Evolutionary conservation across 164 flowering plant species (phyloP).

Genomic region (Litsea cubeba): DNA sequence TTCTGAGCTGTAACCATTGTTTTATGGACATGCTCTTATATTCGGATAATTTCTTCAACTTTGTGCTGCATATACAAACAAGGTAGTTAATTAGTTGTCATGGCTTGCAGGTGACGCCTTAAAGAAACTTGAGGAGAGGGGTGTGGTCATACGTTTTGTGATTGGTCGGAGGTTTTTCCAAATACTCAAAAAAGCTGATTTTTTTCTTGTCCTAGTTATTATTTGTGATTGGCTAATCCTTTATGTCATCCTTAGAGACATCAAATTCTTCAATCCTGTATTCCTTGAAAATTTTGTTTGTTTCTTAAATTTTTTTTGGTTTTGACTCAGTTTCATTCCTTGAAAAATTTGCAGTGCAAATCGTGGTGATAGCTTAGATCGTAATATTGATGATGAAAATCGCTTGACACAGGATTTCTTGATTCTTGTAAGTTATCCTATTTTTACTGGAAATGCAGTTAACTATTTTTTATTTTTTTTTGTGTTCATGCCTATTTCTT

Average conservation of each 20-base stretch:
- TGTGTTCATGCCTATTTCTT: background rate
- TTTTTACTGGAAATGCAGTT: background rate
- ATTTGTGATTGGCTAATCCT: constrained; percentile 4
- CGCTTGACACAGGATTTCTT: constrained; percentile 67
- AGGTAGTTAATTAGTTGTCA: background rate
- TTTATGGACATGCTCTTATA: no score
- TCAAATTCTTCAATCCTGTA: no score
- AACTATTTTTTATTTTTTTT: background rate
- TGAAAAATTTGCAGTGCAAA: constrained; percentile 62
- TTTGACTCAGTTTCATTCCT: constrained; percentile 1
- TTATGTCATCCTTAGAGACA: no score
- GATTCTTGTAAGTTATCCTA: constrained; percentile 69
- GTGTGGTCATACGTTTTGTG: constrained; percentile 89
- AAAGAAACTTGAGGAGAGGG: constrained; percentile 80
- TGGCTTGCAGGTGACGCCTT: constrained; percentile 66
- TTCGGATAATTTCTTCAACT: background rate
- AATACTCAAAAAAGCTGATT: constrained; percentile 14
- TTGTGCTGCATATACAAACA: background rate
- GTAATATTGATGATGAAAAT: constrained; percentile 79
- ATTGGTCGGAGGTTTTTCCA: constrained; percentile 88
- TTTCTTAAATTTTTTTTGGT: background rate
- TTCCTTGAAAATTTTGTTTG: no score
- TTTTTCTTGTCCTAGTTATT: background rate
- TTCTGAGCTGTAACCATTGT: no score
- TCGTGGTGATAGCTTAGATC: constrained; percentile 98